These are phyloP conservation scores for Sphaceloma murrayae DNA, from an alignment of 2,329 filamentous ascomycete genomes.

Conservation along the genomic window DNA sequence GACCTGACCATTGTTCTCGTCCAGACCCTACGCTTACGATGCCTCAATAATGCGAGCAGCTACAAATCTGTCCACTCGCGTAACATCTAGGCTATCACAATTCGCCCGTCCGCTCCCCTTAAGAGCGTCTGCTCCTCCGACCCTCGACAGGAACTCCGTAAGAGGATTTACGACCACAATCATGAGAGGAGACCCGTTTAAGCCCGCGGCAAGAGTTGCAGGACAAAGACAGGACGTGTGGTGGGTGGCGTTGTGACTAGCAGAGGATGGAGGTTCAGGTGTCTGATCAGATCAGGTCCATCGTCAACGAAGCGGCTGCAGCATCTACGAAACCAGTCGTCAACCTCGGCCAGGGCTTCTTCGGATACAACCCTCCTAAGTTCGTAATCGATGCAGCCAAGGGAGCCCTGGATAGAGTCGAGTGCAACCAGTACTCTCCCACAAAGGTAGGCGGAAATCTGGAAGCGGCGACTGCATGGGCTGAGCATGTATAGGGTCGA, in stretches of 20 bases:
- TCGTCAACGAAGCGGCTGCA: conserved; percentile 58
- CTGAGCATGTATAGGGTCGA: conserved; percentile 49
- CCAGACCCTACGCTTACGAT: conserved; percentile 1
- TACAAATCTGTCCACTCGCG: too few relatives aligned
- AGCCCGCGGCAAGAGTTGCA: conserved; percentile 46
- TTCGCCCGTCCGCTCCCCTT: too few relatives aligned
- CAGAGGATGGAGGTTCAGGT: not conserved
- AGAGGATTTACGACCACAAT: conserved; percentile 10
- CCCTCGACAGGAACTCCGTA: not conserved
- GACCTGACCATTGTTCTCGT: not conserved
- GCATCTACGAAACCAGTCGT: conserved; percentile 56
- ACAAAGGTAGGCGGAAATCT: conserved; percentile 53
- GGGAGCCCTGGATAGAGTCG: conserved; percentile 75
- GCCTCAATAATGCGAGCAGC: conserved; percentile 10
- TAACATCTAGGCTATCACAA: too few relatives aligned
- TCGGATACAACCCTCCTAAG: conserved; percentile 85
- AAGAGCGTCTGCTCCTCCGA: not conserved
- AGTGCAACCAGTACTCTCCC: conserved; percentile 97
- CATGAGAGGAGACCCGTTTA: conserved; percentile 36
- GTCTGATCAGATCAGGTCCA: conserved; percentile 40
- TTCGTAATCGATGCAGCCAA: conserved; percentile 92
- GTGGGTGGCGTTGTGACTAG: conserved; percentile 29
- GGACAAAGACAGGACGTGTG: conserved; percentile 50
- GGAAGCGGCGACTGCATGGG: not conserved
- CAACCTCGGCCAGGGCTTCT: conserved; percentile 67